Percentiles rank a stretch among this genome's conserved stretches.
Evolutionary conservation across 805 yeast species (phyloP).

Genomic region (Nakazawaea populi): DNA sequence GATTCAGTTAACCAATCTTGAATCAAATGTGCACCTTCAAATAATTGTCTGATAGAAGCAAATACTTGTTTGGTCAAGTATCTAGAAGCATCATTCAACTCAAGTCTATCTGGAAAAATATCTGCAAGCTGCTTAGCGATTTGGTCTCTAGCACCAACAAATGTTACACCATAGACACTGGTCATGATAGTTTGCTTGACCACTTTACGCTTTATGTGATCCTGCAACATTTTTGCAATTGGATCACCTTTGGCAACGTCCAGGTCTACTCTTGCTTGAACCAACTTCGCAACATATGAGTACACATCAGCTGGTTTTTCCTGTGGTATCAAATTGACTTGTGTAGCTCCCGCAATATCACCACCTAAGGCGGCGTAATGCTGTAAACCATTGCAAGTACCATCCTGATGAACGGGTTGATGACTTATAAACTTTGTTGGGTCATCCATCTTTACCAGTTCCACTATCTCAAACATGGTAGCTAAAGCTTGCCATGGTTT

Average conservation of each 20-base stretch:
- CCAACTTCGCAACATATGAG: constrained; percentile 61
- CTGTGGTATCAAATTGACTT: constrained; percentile 68
- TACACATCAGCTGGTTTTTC: constrained; percentile 77
- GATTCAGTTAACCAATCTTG: constrained; percentile 95
- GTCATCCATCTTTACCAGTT: constrained; percentile 54
- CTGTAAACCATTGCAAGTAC: constrained; percentile 81
- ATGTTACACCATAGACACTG: constrained; percentile 95
- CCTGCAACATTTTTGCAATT: constrained; percentile 48
- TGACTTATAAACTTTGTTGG: constrained; percentile 63
- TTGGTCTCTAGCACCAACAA: constrained; percentile 87
- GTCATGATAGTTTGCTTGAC: constrained; percentile 99
- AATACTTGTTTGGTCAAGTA: constrained; percentile 78
- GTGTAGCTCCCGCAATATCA: constrained; percentile 76
- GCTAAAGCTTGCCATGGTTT: constrained; percentile 82
- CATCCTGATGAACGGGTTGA: constrained; percentile 82
- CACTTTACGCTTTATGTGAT: constrained; percentile 73
- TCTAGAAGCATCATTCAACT: constrained; percentile 41
- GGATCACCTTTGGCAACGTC: constrained; percentile 51
- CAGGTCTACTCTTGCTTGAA: constrained; percentile 44
- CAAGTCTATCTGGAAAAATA: constrained; percentile 33
- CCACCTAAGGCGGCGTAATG: constrained; percentile 88
- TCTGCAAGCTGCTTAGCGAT: constrained; percentile 72
- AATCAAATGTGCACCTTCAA: constrained; percentile 87
- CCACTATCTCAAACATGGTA: constrained; percentile 58
- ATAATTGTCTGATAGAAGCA: constrained; percentile 76